Conservation (phyloP, 2,329 filamentous ascomycete species). For the Exophiala aquamarina region DNA sequence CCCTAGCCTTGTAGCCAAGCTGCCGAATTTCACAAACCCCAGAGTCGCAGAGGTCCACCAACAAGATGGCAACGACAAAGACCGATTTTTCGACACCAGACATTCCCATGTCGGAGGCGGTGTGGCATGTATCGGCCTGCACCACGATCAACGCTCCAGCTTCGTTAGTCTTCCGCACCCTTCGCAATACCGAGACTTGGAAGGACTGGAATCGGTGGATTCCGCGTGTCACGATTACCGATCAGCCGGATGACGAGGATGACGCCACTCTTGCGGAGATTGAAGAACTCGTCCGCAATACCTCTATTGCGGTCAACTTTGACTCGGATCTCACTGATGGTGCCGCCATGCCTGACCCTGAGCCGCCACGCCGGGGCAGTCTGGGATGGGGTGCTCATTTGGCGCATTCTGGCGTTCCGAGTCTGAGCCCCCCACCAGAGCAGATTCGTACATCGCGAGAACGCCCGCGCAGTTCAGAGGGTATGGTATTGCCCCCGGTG, state of each 20-base stretch:
- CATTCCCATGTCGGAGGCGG: conserved; percentile 33
- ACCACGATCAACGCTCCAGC: conserved; percentile 42
- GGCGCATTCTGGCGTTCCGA: background rate
- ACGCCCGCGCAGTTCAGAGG: conserved; percentile 2
- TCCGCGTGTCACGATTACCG: conserved; percentile 45
- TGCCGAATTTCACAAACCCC: too few relatives aligned
- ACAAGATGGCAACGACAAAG: conserved; percentile 15
- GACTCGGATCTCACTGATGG: conserved; percentile 27
- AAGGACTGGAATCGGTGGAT: conserved; percentile 50
- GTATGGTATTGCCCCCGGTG: conserved; percentile 14
- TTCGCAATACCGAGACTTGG: conserved; percentile 48
- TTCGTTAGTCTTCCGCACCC: conserved; percentile 42
- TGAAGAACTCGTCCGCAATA: conserved; percentile 28
- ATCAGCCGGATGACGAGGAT: conserved; percentile 33
- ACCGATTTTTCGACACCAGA: conserved; percentile 32
- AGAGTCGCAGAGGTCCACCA: too few relatives aligned
- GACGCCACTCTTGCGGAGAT: conserved; percentile 23
- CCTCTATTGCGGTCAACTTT: conserved; percentile 26
- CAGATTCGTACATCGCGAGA: background rate
- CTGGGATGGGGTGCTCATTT: background rate
- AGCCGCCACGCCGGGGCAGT: conserved; percentile 7
- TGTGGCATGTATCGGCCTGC: conserved; percentile 35
- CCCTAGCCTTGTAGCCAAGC: too few relatives aligned
- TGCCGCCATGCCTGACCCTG: conserved; percentile 4
- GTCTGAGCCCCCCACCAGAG: background rate